Percentiles rank a stretch among this genome's conserved stretches.
These are phyloP conservation scores for Pythium periplocum DNA, from an alignment of 352 stramenopile species.

Conservation along the genomic window DNA sequence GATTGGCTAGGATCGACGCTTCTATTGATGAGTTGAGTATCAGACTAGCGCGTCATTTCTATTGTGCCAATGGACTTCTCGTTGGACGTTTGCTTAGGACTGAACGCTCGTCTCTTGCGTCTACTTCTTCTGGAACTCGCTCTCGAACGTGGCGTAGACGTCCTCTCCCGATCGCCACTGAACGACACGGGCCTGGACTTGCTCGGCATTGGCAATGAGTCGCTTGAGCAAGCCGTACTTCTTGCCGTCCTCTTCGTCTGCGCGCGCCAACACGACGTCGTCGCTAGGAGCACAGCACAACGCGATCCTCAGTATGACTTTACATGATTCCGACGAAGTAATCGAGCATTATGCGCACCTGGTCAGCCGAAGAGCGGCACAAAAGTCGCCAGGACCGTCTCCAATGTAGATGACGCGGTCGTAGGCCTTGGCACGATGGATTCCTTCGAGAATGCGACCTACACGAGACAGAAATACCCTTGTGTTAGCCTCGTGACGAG, in stretches of 20 bases:
- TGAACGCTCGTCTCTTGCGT: too few relatives aligned
- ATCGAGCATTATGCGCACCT: slow-evolving; percentile 26
- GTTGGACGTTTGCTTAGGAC: too few relatives aligned
- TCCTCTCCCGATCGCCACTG: neutral
- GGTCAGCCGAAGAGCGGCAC: slow-evolving; percentile 40
- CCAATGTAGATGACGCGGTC: slow-evolving; percentile 64
- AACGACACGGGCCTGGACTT: slow-evolving; percentile 2
- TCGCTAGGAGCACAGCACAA: slow-evolving; percentile 18
- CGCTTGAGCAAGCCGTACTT: slow-evolving; percentile 3
- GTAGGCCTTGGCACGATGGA: slow-evolving; percentile 29
- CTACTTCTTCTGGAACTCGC: neutral
- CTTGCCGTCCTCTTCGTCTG: slow-evolving; percentile 14
- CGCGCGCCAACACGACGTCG: slow-evolving; percentile 65
- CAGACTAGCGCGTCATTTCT: too few relatives aligned
- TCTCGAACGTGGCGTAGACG: slow-evolving; percentile 1
- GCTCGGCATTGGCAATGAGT: slow-evolving; percentile 4
- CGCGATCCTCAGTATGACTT: too few relatives aligned
- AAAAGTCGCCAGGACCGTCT: slow-evolving; percentile 70
- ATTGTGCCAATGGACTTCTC: too few relatives aligned
- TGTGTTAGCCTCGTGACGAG: neutral
- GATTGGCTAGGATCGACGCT: too few relatives aligned
- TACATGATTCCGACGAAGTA: neutral
- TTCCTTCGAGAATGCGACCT: slow-evolving; percentile 44
- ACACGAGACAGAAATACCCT: neutral
- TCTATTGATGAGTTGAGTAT: too few relatives aligned